phyloP scores from a whole-genome alignment of 768 basidiomycete genomes.

The Panus rudis region DNA sequence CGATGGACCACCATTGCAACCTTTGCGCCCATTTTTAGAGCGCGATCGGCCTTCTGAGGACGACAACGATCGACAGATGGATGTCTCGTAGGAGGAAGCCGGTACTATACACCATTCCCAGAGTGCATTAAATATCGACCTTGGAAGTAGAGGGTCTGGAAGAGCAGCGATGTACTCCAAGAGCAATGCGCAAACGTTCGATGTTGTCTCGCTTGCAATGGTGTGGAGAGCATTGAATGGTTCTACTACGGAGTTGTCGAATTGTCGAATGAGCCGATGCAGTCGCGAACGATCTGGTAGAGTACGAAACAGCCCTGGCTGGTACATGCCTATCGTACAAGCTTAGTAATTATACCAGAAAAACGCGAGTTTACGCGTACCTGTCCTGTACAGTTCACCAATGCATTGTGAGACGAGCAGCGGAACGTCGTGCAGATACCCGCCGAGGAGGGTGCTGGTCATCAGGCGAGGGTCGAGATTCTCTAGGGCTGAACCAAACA shows the following conservation, averaged over 20 bases:
- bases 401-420: constrained; percentile 33
- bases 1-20: background rate
- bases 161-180: constrained; percentile 41
- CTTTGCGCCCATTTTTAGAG: constrained; percentile 9
- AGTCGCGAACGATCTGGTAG: constrained; percentile 35
- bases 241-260: constrained; percentile 25
- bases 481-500: constrained; percentile 30
- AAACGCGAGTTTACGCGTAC: constrained; percentile 13
- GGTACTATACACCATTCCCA: constrained; percentile 39
- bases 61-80: constrained; percentile 11
- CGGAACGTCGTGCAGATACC: constrained; percentile 32
- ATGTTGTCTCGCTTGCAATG: constrained; percentile 30
- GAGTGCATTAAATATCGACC: constrained; percentile 33
- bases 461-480: constrained; percentile 28
- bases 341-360: background rate
- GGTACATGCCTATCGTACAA: constrained; percentile 32
- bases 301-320: constrained; percentile 35
- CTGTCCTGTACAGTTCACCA: constrained; percentile 42
- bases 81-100: constrained; percentile 29
- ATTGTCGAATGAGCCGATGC: constrained; percentile 30
- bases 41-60: background rate
- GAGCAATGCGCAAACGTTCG: constrained; percentile 39
- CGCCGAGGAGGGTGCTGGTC: constrained; percentile 26
- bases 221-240: constrained; percentile 14
- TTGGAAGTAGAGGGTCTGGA: constrained; percentile 39